Evolutionary conservation across 495 filamentous ascomycete species (phyloP).

Genomic region (Penicillium cosmopolitanum): DNA sequence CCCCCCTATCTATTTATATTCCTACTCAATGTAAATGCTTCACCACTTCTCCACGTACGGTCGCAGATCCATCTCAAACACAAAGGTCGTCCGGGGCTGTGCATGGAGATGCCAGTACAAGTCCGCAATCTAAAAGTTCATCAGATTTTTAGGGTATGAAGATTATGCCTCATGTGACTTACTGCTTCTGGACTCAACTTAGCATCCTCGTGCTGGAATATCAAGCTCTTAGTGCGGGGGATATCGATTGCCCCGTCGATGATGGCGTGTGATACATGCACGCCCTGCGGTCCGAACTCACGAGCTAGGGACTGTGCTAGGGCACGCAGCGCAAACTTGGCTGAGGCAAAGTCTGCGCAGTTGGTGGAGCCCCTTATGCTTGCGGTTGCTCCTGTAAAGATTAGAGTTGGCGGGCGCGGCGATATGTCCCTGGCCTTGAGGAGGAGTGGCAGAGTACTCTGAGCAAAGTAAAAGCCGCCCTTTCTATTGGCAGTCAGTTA

Average conservation of each 20-base stretch:
- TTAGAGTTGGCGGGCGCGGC: constrained; percentile 71
- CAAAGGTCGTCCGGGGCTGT: constrained; percentile 79
- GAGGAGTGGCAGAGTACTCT: constrained; percentile 72
- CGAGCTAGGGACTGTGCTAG: constrained; percentile 77
- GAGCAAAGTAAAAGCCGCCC: constrained; percentile 79
- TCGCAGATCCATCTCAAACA: constrained; percentile 82
- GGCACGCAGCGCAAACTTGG: constrained; percentile 81
- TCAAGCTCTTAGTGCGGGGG: constrained; percentile 66
- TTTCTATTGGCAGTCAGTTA: constrained; percentile 42
- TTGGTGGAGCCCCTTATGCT: constrained; percentile 72
- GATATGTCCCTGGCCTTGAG: constrained; percentile 56
- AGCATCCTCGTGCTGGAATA: constrained; percentile 64
- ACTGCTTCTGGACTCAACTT: constrained; percentile 81
- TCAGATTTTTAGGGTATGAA: constrained; percentile 16
- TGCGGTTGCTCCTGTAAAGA: constrained; percentile 87
- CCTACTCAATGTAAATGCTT: not conserved
- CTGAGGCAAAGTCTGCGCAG: constrained; percentile 73
- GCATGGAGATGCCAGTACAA: constrained; percentile 87
- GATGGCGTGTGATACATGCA: constrained; percentile 85
- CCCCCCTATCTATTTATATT: too few relatives aligned
- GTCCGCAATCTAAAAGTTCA: constrained; percentile 70
- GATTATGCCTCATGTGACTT: constrained; percentile 39
- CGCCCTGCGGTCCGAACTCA: constrained; percentile 87
- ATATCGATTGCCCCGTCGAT: constrained; percentile 94
- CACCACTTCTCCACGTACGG: constrained; percentile 81